These are phyloP conservation scores for Fraxinus pennsylvanica DNA, from an alignment of 257 asterid genomes.

Conservation along the genomic window DNA sequence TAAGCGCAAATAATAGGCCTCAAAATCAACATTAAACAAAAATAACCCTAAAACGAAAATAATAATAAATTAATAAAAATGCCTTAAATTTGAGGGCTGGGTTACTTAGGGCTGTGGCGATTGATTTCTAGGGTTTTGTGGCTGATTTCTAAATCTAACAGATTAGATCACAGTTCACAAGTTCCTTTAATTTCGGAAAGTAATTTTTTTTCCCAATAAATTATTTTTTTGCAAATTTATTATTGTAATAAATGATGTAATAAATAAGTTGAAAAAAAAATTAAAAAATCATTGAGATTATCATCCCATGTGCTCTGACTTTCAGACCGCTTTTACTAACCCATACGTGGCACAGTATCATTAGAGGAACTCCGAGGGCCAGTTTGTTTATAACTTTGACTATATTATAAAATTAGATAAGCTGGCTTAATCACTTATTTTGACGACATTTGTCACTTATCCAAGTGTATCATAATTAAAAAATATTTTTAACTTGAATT, in stretches of 20 bases:
- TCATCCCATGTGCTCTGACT: neutral
- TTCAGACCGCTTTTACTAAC: neutral
- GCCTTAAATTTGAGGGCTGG: constrained; percentile 29
- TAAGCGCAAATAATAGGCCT: constrained; percentile 16
- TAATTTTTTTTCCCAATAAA: neutral
- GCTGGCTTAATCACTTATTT: neutral
- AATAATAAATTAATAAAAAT: constrained; percentile 20
- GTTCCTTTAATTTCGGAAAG: neutral
- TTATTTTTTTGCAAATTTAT: neutral
- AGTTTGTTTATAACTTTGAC: neutral
- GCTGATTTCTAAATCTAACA: neutral
- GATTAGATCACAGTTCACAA: neutral
- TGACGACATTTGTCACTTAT: neutral
- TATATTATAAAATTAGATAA: neutral
- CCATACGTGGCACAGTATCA: neutral
- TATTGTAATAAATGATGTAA: neutral
- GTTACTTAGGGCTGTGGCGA: neutral
- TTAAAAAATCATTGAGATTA: neutral
- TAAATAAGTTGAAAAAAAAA: neutral
- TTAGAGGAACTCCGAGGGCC: neutral
- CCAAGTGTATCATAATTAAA: neutral
- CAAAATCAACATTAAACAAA: constrained; percentile 31
- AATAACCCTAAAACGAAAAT: neutral
- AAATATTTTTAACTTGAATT: neutral
- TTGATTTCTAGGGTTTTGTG: neutral